Conservation (phyloP, 2,329 filamentous ascomycete species). For the Ascochyta pisi region DNA sequence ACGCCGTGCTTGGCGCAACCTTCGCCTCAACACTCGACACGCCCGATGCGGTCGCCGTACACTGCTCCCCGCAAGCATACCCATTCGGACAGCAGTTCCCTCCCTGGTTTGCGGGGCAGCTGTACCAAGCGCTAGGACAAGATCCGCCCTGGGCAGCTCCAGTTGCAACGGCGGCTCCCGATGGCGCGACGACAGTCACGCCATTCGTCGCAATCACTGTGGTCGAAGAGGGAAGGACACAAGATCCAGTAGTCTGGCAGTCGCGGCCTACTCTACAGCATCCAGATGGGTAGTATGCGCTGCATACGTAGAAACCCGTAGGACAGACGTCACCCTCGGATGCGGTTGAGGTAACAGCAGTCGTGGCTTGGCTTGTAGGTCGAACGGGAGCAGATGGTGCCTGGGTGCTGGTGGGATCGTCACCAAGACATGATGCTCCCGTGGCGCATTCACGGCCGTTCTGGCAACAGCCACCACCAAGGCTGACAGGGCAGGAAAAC, state of each 20-base stretch:
- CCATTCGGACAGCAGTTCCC: slow-evolving; percentile 83
- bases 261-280: slow-evolving; percentile 89
- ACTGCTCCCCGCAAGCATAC: slow-evolving; percentile 45
- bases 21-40: slow-evolving; percentile 43
- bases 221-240: slow-evolving; percentile 66
- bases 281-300: slow-evolving; percentile 78
- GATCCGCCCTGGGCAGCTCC: slow-evolving; percentile 49
- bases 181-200: slow-evolving; percentile 72
- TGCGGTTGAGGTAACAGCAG: slow-evolving; percentile 77
- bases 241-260: slow-evolving; percentile 77
- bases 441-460: slow-evolving; percentile 54
- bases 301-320: slow-evolving; percentile 90
- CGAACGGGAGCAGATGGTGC: slow-evolving; percentile 52
- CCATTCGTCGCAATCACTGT: slow-evolving; percentile 71
- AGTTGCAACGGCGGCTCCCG: slow-evolving; percentile 53
- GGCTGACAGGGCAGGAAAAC: slow-evolving; percentile 54
- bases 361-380: slow-evolving; percentile 52
- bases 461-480: slow-evolving; percentile 59
- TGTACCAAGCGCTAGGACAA: slow-evolving; percentile 83
- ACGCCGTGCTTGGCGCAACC: slow-evolving; percentile 48
- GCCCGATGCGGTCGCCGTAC: slow-evolving; percentile 43
- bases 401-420: slow-evolving; percentile 41
- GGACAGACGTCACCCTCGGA: slow-evolving; percentile 72
- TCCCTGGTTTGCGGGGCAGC: slow-evolving; percentile 68
- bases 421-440: slow-evolving; percentile 47